Evolutionary conservation across 331 rosid species (phyloP).

Genomic region (Stylosanthes scabra): DNA sequence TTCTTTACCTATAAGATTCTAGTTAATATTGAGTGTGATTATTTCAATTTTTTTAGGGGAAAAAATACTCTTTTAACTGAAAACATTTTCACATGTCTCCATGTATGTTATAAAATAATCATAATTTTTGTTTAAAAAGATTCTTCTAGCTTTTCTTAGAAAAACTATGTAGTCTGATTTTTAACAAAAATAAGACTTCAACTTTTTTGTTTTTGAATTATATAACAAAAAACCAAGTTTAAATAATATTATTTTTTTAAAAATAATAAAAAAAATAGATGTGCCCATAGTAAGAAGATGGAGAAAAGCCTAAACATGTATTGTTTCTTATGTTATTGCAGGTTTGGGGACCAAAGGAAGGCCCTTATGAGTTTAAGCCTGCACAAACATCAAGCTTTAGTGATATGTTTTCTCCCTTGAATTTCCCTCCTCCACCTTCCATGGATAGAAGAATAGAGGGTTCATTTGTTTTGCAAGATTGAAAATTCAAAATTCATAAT

Average conservation of each 20-base stretch:
- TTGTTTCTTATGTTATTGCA: constrained; percentile 47
- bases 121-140: too few species aligned
- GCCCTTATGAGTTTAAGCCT: constrained; percentile 94
- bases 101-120: too few species aligned
- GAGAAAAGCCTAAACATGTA: constrained; percentile 11
- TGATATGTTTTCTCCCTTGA: constrained; percentile 71
- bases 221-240: too few species aligned
- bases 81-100: too few species aligned
- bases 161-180: too few species aligned
- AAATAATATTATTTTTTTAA: too few species aligned
- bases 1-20: constrained; percentile 10
- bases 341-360: constrained; percentile 99
- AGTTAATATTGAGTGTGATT: background rate
- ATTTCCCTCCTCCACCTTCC: constrained; percentile 69
- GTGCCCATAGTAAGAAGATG: background rate
- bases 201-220: too few species aligned
- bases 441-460: constrained; percentile 95
- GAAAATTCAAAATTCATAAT: constrained; percentile 39
- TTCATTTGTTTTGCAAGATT: constrained; percentile 86
- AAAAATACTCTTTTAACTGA: too few species aligned
- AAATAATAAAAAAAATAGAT: too few species aligned
- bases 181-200: too few species aligned
- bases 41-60: too few species aligned
- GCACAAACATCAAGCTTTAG: constrained; percentile 71
- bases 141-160: too few species aligned